Evolutionary conservation across 202 grass and related monocot species (phyloP), one percentile per base, ranked within the genome.

Genomic region (Panicum virgatum): DNA sequence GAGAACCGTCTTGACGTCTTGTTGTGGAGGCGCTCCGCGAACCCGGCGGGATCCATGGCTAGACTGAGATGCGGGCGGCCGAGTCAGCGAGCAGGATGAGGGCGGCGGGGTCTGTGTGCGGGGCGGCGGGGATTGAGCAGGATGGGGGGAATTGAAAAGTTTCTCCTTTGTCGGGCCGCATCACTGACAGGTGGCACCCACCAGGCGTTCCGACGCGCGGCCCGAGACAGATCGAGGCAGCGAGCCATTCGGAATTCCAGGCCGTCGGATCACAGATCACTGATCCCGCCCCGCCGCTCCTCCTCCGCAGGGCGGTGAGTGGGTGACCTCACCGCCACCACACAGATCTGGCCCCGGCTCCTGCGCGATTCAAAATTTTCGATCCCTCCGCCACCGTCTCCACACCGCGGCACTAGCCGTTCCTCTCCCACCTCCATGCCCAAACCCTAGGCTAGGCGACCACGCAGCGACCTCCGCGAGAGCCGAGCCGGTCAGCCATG

Each of bases 331-430:
- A 23, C 18, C 6, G 66, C 73, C 39, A 25, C 69, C 44, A 3
- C 37, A 72, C 38, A 15, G n/a, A 30, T 34, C 1, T 20, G 15
- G 15, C 7, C 25, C 5, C 44, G 66, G 8, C 27, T n/a, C 67
- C 45, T 40, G 14, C 26, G 65, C 32, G 68, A 68, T 91, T 91
- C 82, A 85, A 91, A 91, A 83, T 36, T 85, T 86, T 42, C 60
- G 40, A 61, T 23, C 23, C 40, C 44, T 69, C 23, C 70, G n/a
- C n/a, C n/a, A n/a, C n/a, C n/a, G 74, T 61, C 61, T 53, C 58
- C n/a, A 2, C 8, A 1, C 37, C 25, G 2, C 5, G 25, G 57
- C 20, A 20, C 63, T 43, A 79, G 69, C 85, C 89, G 84, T 66
- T 84, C 38, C 45, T 30, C 42, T 36, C 15, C 73, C 30, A 22